A percentile compares a stretch with the other conserved stretches of the same genome.
Conservation (phyloP, 768 basidiomycete genomes). For the Boletus subcaerulescens region DNA sequence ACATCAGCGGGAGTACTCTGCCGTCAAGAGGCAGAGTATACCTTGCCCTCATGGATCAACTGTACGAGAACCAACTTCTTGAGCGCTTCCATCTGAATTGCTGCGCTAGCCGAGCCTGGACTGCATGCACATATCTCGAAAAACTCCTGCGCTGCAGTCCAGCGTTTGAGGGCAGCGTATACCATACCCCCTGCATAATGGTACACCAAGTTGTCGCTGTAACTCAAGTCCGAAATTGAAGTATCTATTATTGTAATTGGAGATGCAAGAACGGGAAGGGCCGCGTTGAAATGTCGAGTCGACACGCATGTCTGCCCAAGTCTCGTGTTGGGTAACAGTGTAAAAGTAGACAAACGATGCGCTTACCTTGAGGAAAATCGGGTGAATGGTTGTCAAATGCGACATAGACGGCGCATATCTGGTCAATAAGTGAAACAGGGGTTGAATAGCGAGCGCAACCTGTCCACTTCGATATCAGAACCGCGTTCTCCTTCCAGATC, state of each 20-base stretch:
- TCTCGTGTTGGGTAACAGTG: neutral
- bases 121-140: constrained; percentile 77
- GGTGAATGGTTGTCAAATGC: constrained; percentile 69
- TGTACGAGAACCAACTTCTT: constrained; percentile 83
- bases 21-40: constrained; percentile 22
- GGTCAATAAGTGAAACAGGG: constrained; percentile 56
- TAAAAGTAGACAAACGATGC: neutral
- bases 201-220: constrained; percentile 80
- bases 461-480: constrained; percentile 29
- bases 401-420: constrained; percentile 58
- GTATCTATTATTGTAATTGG: constrained; percentile 68
- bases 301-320: constrained; percentile 53
- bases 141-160: constrained; percentile 68
- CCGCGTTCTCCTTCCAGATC: neutral
- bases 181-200: constrained; percentile 81
- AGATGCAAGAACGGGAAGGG: constrained; percentile 57
- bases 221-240: constrained; percentile 58
- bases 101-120: constrained; percentile 54
- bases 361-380: constrained; percentile 61
- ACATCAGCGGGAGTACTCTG: neutral
- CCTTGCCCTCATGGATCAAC: constrained; percentile 74
- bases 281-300: constrained; percentile 49
- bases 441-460: constrained; percentile 48
- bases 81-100: constrained; percentile 80
- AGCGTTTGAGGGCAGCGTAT: constrained; percentile 58